Evolutionary conservation across 768 basidiomycete species (phyloP).

Genomic region (Russula sp.): DNA sequence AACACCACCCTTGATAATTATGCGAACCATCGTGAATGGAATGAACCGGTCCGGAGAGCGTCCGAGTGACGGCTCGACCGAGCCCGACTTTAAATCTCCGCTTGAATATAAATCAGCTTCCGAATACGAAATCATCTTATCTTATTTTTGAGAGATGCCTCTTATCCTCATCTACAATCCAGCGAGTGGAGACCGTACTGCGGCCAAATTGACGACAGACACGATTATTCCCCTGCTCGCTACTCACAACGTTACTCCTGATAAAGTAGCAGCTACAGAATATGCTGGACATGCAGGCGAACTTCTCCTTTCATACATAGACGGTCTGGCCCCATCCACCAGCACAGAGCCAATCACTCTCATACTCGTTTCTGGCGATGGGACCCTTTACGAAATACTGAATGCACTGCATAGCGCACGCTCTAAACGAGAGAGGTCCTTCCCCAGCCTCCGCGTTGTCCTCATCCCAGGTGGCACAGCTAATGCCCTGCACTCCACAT

Average conservation of each 20-base stretch:
- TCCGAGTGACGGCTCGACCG: not conserved
- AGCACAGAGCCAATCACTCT: slow-evolving; percentile 42
- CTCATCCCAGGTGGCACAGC: slow-evolving; percentile 83
- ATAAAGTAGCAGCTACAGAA: slow-evolving; percentile 49
- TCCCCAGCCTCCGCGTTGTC: slow-evolving; percentile 42
- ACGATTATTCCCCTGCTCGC: slow-evolving; percentile 65
- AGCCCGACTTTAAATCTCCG: slow-evolving; percentile 10
- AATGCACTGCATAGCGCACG: slow-evolving; percentile 46
- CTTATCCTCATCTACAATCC: slow-evolving; percentile 75
- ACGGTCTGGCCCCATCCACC: slow-evolving; percentile 37
- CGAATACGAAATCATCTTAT: not conserved
- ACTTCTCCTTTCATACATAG: slow-evolving; percentile 37
- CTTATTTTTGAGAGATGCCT: slow-evolving; percentile 39
- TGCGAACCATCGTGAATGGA: slow-evolving; percentile 67
- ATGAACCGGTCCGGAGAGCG: not conserved
- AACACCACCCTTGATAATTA: slow-evolving; percentile 90
- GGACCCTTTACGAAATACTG: slow-evolving; percentile 87
- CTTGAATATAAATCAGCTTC: slow-evolving; percentile 3
- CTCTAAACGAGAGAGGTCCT: not conserved
- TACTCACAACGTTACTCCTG: slow-evolving; percentile 40
- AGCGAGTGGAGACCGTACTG: slow-evolving; percentile 59
- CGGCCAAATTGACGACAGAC: slow-evolving; percentile 51
- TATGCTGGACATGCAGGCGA: slow-evolving; percentile 53
- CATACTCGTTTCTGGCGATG: slow-evolving; percentile 81
- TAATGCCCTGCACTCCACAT: slow-evolving; percentile 81